Evolutionary conservation across 1,139 yeast genomes (phyloP).

Genomic region (Schizosaccharomyces versatilis): DNA sequence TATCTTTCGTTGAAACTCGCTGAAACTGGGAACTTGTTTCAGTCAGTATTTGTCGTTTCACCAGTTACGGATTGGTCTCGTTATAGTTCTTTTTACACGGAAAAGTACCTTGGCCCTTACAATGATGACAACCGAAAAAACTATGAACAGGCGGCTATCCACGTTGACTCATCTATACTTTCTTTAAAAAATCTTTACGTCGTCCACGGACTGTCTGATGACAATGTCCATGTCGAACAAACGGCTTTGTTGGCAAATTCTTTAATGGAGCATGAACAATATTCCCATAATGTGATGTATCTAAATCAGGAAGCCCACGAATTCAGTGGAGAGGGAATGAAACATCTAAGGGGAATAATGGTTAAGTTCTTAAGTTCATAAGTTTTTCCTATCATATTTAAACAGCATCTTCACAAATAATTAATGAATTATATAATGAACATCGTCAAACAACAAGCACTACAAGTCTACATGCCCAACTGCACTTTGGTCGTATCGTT

Average conservation of each 20-base stretch:
- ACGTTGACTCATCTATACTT: slow-evolving; percentile 28
- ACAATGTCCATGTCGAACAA: slow-evolving; percentile 83
- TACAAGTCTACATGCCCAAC: too few species aligned
- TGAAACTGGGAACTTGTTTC: slow-evolving; percentile 49
- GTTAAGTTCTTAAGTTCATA: too few species aligned
- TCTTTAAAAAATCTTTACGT: slow-evolving; percentile 48
- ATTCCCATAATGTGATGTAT: too few species aligned
- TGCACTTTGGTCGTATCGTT: too few species aligned
- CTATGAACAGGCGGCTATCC: slow-evolving; percentile 26
- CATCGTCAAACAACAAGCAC: too few species aligned
- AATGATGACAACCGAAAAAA: slow-evolving; percentile 28
- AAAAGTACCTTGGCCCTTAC: not conserved
- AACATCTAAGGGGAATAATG: too few species aligned
- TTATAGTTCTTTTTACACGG: slow-evolving; percentile 68
- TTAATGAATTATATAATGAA: too few species aligned
- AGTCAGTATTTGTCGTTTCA: slow-evolving; percentile 68
- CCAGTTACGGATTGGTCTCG: slow-evolving; percentile 70
- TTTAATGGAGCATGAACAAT: not conserved
- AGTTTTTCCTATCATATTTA: too few species aligned
- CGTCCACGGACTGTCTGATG: slow-evolving; percentile 95
- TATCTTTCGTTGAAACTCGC: slow-evolving; percentile 55
- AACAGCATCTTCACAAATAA: too few species aligned
- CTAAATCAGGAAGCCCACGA: too few species aligned
- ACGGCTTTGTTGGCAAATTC: not conserved
- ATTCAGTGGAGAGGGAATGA: too few species aligned